Evolutionary conservation across 2,329 filamentous ascomycete genomes (phyloP).

Genomic region (Acarospora socialis): DNA sequence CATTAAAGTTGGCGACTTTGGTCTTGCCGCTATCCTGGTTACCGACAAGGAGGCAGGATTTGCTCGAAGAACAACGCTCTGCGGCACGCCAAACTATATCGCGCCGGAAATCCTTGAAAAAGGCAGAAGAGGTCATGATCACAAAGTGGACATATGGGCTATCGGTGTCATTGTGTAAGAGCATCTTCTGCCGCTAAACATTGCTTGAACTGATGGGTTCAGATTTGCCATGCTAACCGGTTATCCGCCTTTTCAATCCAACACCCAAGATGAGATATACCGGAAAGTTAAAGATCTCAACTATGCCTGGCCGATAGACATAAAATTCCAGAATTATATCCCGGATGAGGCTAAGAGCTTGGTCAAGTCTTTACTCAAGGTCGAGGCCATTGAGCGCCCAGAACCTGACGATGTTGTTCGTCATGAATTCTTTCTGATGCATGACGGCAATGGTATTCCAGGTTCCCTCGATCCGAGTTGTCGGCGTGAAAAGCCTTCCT

Average conservation of each 20-base stretch:
- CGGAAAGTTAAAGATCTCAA: conserved; percentile 32
- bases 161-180: conserved; percentile 87
- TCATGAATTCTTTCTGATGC: conserved; percentile 37
- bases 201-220: conserved; percentile 9
- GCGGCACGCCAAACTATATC: conserved; percentile 96
- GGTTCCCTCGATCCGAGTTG: conserved; percentile 27
- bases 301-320: conserved; percentile 35
- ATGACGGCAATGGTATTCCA: conserved; percentile 31
- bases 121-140: conserved; percentile 85
- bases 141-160: conserved; percentile 98
- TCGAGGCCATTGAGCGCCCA: conserved; percentile 33
- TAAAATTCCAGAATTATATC: conserved; percentile 28
- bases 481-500: conserved; percentile 26
- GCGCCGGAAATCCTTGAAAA: conserved; percentile 93
- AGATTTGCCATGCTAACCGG: conserved; percentile 94
- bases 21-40: conserved; percentile 77
- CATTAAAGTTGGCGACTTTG: conserved; percentile 95
- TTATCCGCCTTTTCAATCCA: conserved; percentile 88
- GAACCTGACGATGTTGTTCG: conserved; percentile 36
- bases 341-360: conserved; percentile 35
- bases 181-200: conserved; percentile 1
- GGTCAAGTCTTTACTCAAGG: conserved; percentile 32
- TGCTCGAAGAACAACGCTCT: conserved; percentile 71
- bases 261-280: conserved; percentile 38
- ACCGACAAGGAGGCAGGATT: conserved; percentile 60